A percentile compares a stretch with the other conserved stretches of the same genome.
Conservation (phyloP, 208 protist species). For the Strigomonas culicis region DNA sequence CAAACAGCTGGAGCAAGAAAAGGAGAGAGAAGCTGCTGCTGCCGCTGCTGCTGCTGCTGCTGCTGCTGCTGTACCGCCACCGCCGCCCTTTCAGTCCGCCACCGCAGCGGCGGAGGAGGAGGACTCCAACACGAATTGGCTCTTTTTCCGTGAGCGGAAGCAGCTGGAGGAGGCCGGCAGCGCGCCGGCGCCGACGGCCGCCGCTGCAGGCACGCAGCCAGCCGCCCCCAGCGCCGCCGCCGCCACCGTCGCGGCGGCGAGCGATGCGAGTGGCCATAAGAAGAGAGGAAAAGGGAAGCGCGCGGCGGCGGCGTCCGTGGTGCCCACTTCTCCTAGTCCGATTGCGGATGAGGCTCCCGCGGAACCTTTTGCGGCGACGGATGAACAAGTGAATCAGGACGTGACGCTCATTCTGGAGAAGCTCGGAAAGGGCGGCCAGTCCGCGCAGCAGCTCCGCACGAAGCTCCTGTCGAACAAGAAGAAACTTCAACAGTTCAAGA, state of each 20-base stretch:
- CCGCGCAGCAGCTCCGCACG: background rate
- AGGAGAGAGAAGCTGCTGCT: background rate
- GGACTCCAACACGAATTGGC: too few species aligned
- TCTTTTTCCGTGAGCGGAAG: too few species aligned
- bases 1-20: background rate
- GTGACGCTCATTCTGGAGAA: slow-evolving; percentile 1
- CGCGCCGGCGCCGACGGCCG: too few species aligned
- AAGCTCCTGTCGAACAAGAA: background rate
- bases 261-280: slow-evolving; percentile 1
- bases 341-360: too few species aligned
- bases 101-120: background rate
- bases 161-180: too few species aligned
- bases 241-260: slow-evolving; percentile 4
- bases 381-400: background rate
- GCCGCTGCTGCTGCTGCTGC: background rate
- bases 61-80: background rate
- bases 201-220: background rate
- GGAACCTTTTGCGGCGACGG: too few species aligned
- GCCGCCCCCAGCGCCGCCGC: too few species aligned
- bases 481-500: background rate
- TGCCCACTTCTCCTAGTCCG: background rate
- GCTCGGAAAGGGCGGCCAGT: background rate
- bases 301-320: slow-evolving; percentile 1
- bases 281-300: slow-evolving; percentile 9
- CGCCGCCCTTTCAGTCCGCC: background rate